Evolutionary conservation across 2,329 filamentous ascomycete species (phyloP).

Genomic region (Calonectria crousiana): DNA sequence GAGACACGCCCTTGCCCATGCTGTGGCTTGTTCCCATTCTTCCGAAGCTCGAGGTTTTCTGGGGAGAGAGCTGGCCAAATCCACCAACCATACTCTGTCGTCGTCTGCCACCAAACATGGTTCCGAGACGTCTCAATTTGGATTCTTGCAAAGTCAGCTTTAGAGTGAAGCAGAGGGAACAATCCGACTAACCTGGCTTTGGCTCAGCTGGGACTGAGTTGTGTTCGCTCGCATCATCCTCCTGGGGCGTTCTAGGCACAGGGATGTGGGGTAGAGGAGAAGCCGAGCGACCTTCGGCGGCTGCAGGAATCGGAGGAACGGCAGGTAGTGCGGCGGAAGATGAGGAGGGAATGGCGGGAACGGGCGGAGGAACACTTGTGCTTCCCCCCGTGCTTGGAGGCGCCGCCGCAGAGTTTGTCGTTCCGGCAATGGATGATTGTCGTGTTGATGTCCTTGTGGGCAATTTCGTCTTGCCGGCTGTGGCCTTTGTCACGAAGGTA

Average conservation of each 20-base stretch:
- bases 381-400: slow-evolving; percentile 45
- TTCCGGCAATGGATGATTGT: slow-evolving; percentile 53
- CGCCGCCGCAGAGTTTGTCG: slow-evolving; percentile 39
- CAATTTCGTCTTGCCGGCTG: slow-evolving; percentile 53
- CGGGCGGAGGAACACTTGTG: slow-evolving; percentile 29
- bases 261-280: slow-evolving; percentile 22
- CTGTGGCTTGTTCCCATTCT: slow-evolving; percentile 73
- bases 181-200: slow-evolving; percentile 50
- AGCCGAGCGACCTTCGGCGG: neutral
- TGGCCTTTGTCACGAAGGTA: slow-evolving; percentile 68
- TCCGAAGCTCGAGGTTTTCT: slow-evolving; percentile 69
- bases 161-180: neutral
- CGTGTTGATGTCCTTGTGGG: slow-evolving; percentile 56
- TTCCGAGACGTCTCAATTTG: slow-evolving; percentile 74
- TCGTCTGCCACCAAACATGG: slow-evolving; percentile 72
- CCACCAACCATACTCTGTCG: slow-evolving; percentile 76
- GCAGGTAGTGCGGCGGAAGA: neutral
- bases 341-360: neutral
- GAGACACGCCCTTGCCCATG: slow-evolving; percentile 63
- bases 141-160: slow-evolving; percentile 57
- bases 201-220: slow-evolving; percentile 47
- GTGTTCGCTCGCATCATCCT: slow-evolving; percentile 58
- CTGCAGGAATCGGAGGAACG: neutral
- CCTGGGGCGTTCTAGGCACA: slow-evolving; percentile 31
- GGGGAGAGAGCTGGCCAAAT: slow-evolving; percentile 68